A percentile compares a stretch with the other conserved stretches of the same genome.
phyloP scores from a whole-genome alignment of 78 protist genomes.

The Dictyostelium citrinum region DNA sequence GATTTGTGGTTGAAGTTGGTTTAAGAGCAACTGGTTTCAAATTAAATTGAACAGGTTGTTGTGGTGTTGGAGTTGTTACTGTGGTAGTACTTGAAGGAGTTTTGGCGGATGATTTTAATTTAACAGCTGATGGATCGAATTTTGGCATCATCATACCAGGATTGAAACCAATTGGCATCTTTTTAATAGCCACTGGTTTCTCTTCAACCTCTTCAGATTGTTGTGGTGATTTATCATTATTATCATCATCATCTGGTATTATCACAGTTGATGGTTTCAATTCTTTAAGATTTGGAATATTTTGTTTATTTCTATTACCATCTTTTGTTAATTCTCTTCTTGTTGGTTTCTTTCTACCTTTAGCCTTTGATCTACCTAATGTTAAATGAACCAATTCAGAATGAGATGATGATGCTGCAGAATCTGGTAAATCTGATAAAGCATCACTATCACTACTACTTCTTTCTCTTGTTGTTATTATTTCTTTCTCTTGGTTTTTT shows the following conservation, averaged over 20 bases:
- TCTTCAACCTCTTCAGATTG: background rate
- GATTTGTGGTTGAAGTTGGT: background rate
- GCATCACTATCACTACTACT: background rate
- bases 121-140: constrained; percentile 56
- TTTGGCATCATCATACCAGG: constrained; percentile 70
- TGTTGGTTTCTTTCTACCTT: constrained; percentile 48
- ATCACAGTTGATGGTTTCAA: background rate
- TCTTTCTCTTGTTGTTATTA: background rate
- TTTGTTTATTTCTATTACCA: constrained; percentile 36
- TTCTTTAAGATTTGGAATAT: constrained; percentile 33
- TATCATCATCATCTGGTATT: background rate
- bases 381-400: constrained; percentile 41
- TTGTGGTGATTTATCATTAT: background rate
- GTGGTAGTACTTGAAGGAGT: background rate
- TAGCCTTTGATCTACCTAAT: constrained; percentile 42
- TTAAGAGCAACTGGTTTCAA: constrained; percentile 19
- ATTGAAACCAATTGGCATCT: background rate
- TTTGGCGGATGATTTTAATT: constrained; percentile 13
- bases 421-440: background rate
- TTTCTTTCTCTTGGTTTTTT: background rate
- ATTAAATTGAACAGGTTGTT: background rate
- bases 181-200: background rate
- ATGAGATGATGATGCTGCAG: background rate
- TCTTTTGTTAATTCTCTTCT: constrained; percentile 44
- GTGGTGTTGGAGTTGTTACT: background rate